phyloP scores from a whole-genome alignment of 2,329 filamentous ascomycete species.

The Trichoderma lentiforme region DNA sequence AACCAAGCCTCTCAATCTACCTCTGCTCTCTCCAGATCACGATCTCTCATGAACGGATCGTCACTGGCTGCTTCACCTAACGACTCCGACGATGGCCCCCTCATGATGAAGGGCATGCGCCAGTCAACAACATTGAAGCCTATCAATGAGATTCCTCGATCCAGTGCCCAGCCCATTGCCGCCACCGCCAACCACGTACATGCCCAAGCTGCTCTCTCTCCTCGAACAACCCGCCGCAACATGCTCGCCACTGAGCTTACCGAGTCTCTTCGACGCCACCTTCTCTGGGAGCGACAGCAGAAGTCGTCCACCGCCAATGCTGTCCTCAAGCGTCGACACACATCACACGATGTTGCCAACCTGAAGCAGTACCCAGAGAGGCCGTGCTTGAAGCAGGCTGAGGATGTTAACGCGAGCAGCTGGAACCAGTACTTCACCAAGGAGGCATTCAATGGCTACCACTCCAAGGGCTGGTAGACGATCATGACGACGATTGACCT shows the following conservation, averaged over 20 bases:
- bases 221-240: constrained; percentile 85
- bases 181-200: constrained; percentile 62
- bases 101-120: constrained; percentile 61
- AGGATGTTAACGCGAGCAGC: constrained; percentile 65
- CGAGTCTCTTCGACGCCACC: constrained; percentile 83
- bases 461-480: constrained; percentile 42
- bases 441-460: constrained; percentile 57
- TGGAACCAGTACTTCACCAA: constrained; percentile 85
- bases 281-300: constrained; percentile 93
- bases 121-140: constrained; percentile 47
- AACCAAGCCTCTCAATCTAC: constrained; percentile 65
- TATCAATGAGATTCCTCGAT: constrained; percentile 63
- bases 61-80: constrained; percentile 50
- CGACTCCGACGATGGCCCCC: constrained; percentile 59
- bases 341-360: constrained; percentile 85
- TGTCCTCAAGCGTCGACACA: constrained; percentile 84
- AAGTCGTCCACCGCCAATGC: constrained; percentile 87
- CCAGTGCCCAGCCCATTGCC: constrained; percentile 72
- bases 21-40: constrained; percentile 63
- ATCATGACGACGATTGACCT: not conserved
- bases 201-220: constrained; percentile 77
- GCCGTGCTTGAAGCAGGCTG: constrained; percentile 56
- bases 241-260: constrained; percentile 96
- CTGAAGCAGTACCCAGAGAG: constrained; percentile 76
- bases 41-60: constrained; percentile 47